These are phyloP conservation scores for Sarcocystis neurona DNA, from an alignment of 169 alveolate genomes.

Conservation along the genomic window DNA sequence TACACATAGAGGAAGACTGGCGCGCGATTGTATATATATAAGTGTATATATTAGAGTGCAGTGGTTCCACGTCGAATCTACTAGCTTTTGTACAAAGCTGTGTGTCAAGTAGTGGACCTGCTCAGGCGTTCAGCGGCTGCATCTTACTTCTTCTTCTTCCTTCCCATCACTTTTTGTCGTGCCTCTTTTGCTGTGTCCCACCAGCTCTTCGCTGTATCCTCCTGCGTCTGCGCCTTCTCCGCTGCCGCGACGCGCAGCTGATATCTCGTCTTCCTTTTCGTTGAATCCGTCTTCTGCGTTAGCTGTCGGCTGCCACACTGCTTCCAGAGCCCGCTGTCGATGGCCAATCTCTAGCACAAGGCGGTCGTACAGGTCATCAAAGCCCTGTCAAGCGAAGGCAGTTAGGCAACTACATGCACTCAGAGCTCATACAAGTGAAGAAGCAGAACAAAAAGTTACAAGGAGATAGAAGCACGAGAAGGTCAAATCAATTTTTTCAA, in stretches of 20 bases:
- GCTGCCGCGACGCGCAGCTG: background rate
- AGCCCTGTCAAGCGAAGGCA: conserved; percentile 5
- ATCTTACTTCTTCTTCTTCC: conserved; percentile 21
- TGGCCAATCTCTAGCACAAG: conserved; percentile 51
- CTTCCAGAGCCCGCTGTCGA: conserved; percentile 7
- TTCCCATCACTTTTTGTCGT: background rate
- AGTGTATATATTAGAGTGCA: too few relatives aligned
- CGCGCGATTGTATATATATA: too few relatives aligned
- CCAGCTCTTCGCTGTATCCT: background rate
- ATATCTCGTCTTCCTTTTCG: conserved; percentile 19
- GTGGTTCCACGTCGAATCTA: too few relatives aligned
- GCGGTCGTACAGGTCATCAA: conserved; percentile 56
- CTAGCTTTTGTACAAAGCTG: too few relatives aligned
- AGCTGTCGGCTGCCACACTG: background rate
- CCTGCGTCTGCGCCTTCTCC: conserved; percentile 3
- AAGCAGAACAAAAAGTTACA: too few relatives aligned
- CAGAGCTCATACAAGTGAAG: background rate
- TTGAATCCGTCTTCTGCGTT: background rate
- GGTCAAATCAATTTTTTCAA: too few relatives aligned
- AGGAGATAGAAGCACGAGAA: too few relatives aligned
- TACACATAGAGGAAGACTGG: too few relatives aligned
- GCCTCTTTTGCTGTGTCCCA: background rate
- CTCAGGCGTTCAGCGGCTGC: too few relatives aligned
- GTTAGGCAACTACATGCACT: background rate
- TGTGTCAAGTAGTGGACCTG: too few relatives aligned